A percentile compares a stretch with the other conserved stretches of the same genome.
Conservation (phyloP, 108 stramenopile species). For the Pseudonitzschia delicatissima region DNA sequence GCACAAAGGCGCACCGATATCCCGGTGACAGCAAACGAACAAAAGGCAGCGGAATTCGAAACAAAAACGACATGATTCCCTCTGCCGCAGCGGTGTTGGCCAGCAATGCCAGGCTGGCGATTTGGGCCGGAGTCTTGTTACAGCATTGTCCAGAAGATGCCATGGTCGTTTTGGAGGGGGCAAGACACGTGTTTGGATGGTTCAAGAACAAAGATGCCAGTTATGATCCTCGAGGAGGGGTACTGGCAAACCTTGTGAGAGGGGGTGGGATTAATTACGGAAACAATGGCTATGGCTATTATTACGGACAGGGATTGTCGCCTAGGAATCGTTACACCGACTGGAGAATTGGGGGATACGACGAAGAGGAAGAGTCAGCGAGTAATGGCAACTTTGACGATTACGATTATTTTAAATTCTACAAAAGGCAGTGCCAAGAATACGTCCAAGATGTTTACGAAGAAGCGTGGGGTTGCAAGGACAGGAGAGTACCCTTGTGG, state of each 20-base stretch:
- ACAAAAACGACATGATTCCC: constrained; percentile 9
- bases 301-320: not conserved
- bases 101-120: constrained; percentile 20
- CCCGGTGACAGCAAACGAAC: not conserved
- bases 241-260: not conserved
- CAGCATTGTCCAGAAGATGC: constrained; percentile 35
- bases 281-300: constrained; percentile 4
- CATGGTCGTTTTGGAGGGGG: constrained; percentile 35
- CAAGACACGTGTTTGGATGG: constrained; percentile 54
- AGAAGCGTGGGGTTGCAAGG: constrained; percentile 43
- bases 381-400: constrained; percentile 1
- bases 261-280: not conserved
- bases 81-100: constrained; percentile 10
- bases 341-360: constrained; percentile 12
- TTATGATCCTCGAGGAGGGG: not conserved
- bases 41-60: not conserved
- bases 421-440: constrained; percentile 46
- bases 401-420: constrained; percentile 28
- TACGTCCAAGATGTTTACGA: constrained; percentile 47
- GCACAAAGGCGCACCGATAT: constrained; percentile 1
- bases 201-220: constrained; percentile 26
- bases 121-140: constrained; percentile 40
- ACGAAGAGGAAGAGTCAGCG: not conserved
- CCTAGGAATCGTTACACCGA: not conserved
- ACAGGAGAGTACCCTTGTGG: constrained; percentile 48